Evolutionary conservation across 495 filamentous ascomycete species (phyloP), one percentile per base, ranked within the genome.

Genomic region (Alectoria sarmentosa): DNA sequence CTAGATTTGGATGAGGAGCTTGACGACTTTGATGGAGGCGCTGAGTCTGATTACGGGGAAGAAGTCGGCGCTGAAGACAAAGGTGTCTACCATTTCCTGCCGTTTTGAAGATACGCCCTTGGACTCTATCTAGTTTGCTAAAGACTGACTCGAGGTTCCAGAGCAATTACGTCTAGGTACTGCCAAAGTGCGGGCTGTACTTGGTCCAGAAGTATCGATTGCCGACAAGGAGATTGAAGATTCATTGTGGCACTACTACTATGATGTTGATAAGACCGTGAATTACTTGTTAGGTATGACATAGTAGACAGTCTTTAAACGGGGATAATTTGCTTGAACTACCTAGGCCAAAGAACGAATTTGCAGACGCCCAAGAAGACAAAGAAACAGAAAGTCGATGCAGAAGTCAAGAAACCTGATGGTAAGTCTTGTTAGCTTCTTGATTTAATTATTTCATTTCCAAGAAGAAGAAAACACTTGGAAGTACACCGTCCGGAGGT

Each of bases 231-330:
- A 95, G 65, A 92, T 96, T 49, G 82, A 96, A 72, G 95, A 98
- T 60, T 82, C 91, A 0, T 74, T 98, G 38, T 98, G 91, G 90
- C 84, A 98, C 74, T 97, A 96, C 74, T 98, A 92, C 74, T 97
- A 90, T 71, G 93, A 98, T 72, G 80, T 96, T 34, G 84, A 85
- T 34, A 96, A 97, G 72, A 83, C 90, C 1, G 87, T 92, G 26
- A 79, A 83, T 63, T 96, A 93, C 70, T 75, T 98, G 44, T 78
- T 85, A 54, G 84, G 86, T 85, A 86, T 76, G 69, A 3, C 14
- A 17, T 28, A 11, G 19, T 26, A 38, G 56, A 46, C 19, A 1
- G 4, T 41, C 1, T 3, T 21, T 5, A 39, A 1, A 17, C 0
- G 28, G 36, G n/a, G n/a, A 48, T 23, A 23, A 2, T 21, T 30